Percentiles rank a stretch among this genome's conserved stretches.
Evolutionary conservation across 2,329 filamentous ascomycete genomes (phyloP).

Genomic region (Microsporum ferrugineum): DNA sequence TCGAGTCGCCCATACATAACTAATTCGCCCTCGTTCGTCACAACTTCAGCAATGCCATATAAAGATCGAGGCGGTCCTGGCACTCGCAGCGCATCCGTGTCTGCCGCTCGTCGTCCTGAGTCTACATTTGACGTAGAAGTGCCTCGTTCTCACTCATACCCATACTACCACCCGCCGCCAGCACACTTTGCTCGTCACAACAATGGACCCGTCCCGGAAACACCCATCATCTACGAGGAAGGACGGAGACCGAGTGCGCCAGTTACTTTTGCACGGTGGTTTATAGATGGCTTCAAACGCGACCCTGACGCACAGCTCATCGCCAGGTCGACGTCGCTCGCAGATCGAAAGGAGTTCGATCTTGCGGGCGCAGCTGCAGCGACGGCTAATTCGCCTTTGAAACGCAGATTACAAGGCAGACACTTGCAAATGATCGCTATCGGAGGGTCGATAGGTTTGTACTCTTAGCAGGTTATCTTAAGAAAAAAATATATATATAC

Average conservation of each 20-base stretch:
- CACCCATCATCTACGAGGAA: background rate
- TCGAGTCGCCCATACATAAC: background rate
- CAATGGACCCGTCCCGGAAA: background rate
- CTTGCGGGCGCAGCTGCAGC: conserved; percentile 20
- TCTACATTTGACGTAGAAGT: background rate
- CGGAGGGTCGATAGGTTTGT: conserved; percentile 43
- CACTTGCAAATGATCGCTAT: conserved; percentile 51
- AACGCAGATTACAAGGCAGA: conserved; percentile 36
- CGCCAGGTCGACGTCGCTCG: conserved; percentile 11
- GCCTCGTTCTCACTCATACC: background rate
- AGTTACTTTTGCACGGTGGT: conserved; percentile 13
- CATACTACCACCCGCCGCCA: background rate
- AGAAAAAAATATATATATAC: background rate
- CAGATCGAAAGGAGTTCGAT: conserved; percentile 17
- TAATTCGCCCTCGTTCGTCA: background rate
- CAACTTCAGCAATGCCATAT: background rate
- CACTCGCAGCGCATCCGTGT: background rate
- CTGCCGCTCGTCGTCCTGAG: background rate
- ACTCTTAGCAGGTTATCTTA: background rate
- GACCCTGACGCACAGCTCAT: conserved; percentile 20
- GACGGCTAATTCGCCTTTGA: conserved; percentile 20
- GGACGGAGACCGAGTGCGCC: background rate
- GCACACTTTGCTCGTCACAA: background rate
- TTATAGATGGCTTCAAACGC: conserved; percentile 22
- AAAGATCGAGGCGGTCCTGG: background rate